Evolutionary conservation across 768 basidiomycete genomes (phyloP).

Genomic region (Lenzites betulinus): DNA sequence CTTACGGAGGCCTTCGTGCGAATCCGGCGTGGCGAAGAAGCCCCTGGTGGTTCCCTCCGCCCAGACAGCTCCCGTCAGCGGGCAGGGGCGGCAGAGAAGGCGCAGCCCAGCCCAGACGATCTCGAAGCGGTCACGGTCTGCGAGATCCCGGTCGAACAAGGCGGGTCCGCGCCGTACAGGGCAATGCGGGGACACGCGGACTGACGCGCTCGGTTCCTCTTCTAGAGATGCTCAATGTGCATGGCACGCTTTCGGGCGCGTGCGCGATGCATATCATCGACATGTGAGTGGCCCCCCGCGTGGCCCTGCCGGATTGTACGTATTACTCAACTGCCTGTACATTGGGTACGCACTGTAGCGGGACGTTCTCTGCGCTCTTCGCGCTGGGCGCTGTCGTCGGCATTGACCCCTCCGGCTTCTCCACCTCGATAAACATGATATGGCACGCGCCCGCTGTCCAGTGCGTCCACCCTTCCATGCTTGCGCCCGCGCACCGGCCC

Average conservation of each 20-base stretch:
- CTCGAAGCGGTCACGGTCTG: constrained; percentile 24
- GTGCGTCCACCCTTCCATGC: constrained; percentile 17
- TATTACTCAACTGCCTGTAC: too few relatives aligned
- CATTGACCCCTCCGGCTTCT: constrained; percentile 23
- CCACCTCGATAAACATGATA: constrained; percentile 23
- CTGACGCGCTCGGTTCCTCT: background rate
- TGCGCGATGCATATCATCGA: constrained; percentile 26
- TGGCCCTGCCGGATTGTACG: too few relatives aligned
- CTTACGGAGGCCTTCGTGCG: constrained; percentile 24
- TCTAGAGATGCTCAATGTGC: constrained; percentile 31
- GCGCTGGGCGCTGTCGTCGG: constrained; percentile 16
- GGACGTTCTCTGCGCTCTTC: constrained; percentile 26
- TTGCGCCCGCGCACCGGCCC: background rate
- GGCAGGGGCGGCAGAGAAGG: background rate
- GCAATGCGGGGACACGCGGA: background rate
- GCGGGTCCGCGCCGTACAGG: background rate
- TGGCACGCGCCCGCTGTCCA: constrained; percentile 25
- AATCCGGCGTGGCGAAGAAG: background rate
- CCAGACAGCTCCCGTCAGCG: background rate
- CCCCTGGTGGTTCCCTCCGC: background rate
- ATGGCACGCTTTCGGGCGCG: constrained; percentile 26
- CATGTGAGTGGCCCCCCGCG: constrained; percentile 17
- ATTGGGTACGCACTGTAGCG: constrained; percentile 8
- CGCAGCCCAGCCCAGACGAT: constrained; percentile 2
- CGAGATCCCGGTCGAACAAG: constrained; percentile 26